Conservation (phyloP, 2,329 filamentous ascomycete genomes). For the Monosporascus sp. region DNA sequence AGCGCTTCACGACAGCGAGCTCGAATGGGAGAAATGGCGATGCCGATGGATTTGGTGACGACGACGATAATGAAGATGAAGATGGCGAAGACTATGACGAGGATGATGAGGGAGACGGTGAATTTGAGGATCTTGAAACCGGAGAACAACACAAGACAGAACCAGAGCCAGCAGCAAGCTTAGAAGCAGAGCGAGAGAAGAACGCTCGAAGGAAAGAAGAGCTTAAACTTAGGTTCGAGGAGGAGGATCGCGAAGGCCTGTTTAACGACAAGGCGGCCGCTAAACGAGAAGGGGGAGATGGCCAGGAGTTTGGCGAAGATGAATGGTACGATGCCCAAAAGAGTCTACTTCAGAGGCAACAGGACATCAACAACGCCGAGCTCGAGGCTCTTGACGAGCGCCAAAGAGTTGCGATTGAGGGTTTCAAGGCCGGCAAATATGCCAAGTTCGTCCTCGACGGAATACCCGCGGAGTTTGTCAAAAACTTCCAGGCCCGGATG, state of each 20-base stretch:
- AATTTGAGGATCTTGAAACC: constrained; percentile 80
- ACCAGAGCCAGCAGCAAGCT: constrained; percentile 38
- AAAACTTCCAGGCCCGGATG: constrained; percentile 72
- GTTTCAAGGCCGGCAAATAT: constrained; percentile 87
- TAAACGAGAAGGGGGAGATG: constrained; percentile 59
- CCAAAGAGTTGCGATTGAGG: constrained; percentile 80
- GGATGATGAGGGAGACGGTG: constrained; percentile 69
- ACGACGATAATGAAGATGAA: constrained; percentile 46
- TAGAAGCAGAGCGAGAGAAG: constrained; percentile 85
- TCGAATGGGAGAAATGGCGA: constrained; percentile 51
- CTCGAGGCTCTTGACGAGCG: constrained; percentile 81
- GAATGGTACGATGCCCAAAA: constrained; percentile 99
- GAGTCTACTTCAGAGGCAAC: constrained; percentile 87
- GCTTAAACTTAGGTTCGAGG: constrained; percentile 87
- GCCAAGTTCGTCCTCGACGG: constrained; percentile 84
- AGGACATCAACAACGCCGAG: constrained; percentile 93
- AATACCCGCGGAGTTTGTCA: constrained; percentile 85
- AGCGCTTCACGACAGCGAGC: constrained; percentile 68
- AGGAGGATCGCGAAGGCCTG: constrained; percentile 96
- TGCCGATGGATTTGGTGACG: constrained; percentile 39
- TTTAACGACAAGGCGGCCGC: constrained; percentile 81
- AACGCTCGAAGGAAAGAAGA: constrained; percentile 94
- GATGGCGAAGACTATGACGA: constrained; percentile 47
- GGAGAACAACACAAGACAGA: constrained; percentile 53
- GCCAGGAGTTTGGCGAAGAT: constrained; percentile 88